Base-by-base conservation (phyloP, 2,329 filamentous ascomycete species). In the Zelopaecilomyces penicillatus region DNA sequence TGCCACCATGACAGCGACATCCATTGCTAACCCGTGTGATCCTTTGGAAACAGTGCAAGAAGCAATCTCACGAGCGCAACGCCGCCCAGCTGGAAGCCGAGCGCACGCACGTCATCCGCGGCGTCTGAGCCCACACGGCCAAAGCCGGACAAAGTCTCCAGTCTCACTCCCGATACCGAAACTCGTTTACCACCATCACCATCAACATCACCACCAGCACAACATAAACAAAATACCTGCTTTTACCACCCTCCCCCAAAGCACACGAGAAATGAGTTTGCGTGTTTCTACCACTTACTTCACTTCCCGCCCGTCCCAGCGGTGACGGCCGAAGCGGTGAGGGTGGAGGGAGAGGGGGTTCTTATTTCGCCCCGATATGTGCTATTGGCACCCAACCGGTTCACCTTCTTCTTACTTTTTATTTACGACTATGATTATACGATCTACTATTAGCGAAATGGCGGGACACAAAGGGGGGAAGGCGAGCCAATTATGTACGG, bases 51-150 rank as follows among this genome's bases (percentile, higher is more conserved):
- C 60, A 84, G 80, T 96, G 91, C 77, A 95, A 96, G 77, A 93
- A 95, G 74, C 89, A 95, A 66, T 91, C 87, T 39, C 88, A 95
- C 68, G 88, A 94, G 65, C 82, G 89, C 54, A 98, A 98, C 65
- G 87, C 88, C 48, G 85, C 89, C 53, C 90, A 94, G 70, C 74
- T 98, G 62, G 87, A 96, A 67, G 80, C 83, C 46, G 91, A 98
- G 75, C 78, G 91, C 61, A 98, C 93, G 39, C 85, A 91, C 52
- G 89, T 94, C 57, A 93, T 97, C 70, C 90, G 86, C 69, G 90
- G 90, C 50, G 83, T 95, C 65, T 95, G 78, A 67, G 19, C 19
- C 44, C 34, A 33, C 39, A 42, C 39, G 28, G 39, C 11, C 38
- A 40, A 27, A 8, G 27, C 7, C 35, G 12, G 19, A 19, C 19